phyloP scores from a whole-genome alignment of 2,329 filamentous ascomycete genomes.

The Claviceps maximensis region DNA sequence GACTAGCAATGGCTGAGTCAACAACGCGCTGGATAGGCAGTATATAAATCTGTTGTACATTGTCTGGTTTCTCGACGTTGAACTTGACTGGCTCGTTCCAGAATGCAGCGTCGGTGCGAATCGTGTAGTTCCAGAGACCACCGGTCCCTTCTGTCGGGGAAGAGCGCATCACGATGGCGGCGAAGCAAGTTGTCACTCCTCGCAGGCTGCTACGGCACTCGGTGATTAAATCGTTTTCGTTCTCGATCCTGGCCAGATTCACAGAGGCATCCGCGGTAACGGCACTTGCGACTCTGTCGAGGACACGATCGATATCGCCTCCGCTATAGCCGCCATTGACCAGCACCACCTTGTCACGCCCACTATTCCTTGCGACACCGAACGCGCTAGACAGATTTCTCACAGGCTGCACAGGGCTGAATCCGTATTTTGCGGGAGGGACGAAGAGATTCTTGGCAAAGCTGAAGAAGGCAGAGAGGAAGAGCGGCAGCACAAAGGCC shows the following conservation, averaged over 20 bases:
- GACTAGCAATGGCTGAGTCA: slow-evolving; percentile 54
- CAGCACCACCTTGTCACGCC: slow-evolving; percentile 59
- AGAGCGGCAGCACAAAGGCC: slow-evolving; percentile 45
- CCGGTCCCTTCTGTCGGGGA: slow-evolving; percentile 58
- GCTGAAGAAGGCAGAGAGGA: slow-evolving; percentile 45
- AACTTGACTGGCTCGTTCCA: slow-evolving; percentile 43
- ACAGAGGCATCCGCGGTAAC: slow-evolving; percentile 39
- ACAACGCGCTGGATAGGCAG: slow-evolving; percentile 70
- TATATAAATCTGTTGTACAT: slow-evolving; percentile 65
- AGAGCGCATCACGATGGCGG: slow-evolving; percentile 59
- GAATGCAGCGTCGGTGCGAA: slow-evolving; percentile 62
- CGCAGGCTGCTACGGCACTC: slow-evolving; percentile 51
- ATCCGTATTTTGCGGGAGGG: slow-evolving; percentile 61
- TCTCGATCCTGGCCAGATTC: slow-evolving; percentile 38
- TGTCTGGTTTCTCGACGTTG: slow-evolving; percentile 48
- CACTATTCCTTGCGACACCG: slow-evolving; percentile 34
- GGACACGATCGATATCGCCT: slow-evolving; percentile 60
- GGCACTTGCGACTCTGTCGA: slow-evolving; percentile 46
- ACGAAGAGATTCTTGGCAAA: slow-evolving; percentile 77
- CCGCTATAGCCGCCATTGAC: slow-evolving; percentile 60
- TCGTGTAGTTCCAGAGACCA: slow-evolving; percentile 72
- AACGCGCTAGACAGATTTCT: slow-evolving; percentile 54
- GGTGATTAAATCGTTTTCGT: slow-evolving; percentile 44
- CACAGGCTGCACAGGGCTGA: slow-evolving; percentile 49
- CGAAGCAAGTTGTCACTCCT: slow-evolving; percentile 60